Evolutionary conservation across 129 eudicot species (phyloP).

Genomic region (Apium graveolens): DNA sequence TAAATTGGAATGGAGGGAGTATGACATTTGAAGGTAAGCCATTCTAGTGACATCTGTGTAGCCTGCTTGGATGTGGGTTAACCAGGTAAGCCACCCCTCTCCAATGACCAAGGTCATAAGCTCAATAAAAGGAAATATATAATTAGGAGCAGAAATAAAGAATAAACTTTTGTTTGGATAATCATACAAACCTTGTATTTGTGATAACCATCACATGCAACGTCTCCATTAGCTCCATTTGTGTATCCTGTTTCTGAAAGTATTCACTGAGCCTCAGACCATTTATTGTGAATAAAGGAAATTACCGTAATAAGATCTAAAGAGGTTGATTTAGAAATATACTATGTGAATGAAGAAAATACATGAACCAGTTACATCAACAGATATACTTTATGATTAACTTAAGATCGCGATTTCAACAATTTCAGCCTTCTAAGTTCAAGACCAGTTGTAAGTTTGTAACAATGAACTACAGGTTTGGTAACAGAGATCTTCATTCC

Average conservation of each 20-base stretch:
- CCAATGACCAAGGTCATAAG: background rate
- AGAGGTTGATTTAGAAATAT: background rate
- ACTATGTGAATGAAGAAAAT: background rate
- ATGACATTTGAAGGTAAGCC: background rate
- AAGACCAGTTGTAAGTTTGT: background rate
- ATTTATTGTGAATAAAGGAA: background rate
- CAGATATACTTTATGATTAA: too few relatives aligned
- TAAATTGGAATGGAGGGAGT: too few relatives aligned
- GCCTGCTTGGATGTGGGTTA: background rate
- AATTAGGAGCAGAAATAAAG: background rate
- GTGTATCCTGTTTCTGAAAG: constrained; percentile 7
- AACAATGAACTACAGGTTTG: background rate
- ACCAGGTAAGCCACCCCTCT: background rate
- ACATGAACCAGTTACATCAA: background rate
- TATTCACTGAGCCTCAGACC: background rate
- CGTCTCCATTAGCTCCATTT: constrained; percentile 30
- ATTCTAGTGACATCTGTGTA: background rate
- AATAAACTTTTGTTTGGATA: background rate
- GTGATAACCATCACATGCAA: constrained; percentile 43
- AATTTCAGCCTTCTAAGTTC: background rate
- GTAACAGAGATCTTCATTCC: background rate
- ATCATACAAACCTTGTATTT: constrained; percentile 35
- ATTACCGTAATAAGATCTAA: background rate
- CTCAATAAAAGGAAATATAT: background rate
- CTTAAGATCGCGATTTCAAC: background rate